Conservation (phyloP, 1,139 yeast species). For the Saccharomycopsis hybrid region DNA sequence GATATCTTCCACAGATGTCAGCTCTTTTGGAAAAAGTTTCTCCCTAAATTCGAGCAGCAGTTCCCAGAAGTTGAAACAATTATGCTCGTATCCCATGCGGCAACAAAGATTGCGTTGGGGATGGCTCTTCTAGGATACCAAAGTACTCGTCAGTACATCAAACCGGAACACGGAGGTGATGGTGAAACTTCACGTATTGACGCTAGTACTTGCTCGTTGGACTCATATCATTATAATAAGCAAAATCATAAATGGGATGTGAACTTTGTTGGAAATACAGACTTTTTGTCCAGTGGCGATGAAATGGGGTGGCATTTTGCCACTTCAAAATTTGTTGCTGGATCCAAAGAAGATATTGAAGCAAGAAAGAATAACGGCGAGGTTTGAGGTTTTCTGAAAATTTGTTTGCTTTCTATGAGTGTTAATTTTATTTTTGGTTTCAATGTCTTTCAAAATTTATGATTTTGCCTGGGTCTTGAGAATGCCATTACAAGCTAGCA, state of each 20-base stretch:
- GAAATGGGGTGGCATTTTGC: constrained; percentile 61
- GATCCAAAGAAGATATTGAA: constrained; percentile 53
- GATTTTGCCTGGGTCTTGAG: no score
- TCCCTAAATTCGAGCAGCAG: constrained; percentile 39
- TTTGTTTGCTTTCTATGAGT: no score
- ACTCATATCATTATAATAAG: constrained; percentile 27
- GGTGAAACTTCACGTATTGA: constrained; percentile 36
- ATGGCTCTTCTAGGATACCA: constrained; percentile 41
- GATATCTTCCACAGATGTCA: constrained; percentile 41
- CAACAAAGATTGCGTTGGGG: constrained; percentile 54
- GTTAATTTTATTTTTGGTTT: no score
- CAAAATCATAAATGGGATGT: constrained; percentile 39
- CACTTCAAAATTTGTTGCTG: constrained; percentile 45
- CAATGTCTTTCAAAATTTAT: no score
- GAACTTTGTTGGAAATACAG: constrained; percentile 44
- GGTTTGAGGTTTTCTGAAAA: no score
- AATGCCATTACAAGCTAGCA: no score
- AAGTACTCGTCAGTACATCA: constrained; percentile 36
- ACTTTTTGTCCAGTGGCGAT: constrained; percentile 44
- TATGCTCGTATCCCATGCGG: constrained; percentile 54
- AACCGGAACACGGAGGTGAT: constrained; percentile 29
- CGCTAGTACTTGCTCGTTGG: constrained; percentile 55
- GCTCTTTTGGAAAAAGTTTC: constrained; percentile 40
- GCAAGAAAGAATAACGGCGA: constrained; percentile 29
- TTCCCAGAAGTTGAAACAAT: constrained; percentile 41